Evolutionary conservation across 1,139 yeast genomes (phyloP).

Genomic region (Entelexis paramagnoliae): DNA sequence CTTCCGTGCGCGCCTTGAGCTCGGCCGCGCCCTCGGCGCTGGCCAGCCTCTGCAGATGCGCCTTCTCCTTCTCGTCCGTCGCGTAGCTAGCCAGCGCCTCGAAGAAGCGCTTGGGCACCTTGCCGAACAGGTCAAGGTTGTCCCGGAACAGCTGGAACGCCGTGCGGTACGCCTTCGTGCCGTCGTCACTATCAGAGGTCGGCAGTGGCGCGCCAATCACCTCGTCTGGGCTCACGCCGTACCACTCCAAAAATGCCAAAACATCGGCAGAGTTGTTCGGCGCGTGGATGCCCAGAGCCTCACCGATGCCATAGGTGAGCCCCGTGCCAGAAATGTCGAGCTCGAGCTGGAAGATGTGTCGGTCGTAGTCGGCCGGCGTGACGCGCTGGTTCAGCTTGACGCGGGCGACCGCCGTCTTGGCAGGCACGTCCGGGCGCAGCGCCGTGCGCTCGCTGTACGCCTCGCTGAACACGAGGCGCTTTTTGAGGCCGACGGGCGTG

Average conservation of each 20-base stretch:
- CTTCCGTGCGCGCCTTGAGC: constrained; percentile 77
- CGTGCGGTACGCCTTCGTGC: constrained; percentile 69
- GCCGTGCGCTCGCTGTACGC: constrained; percentile 49
- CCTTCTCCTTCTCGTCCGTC: constrained; percentile 50
- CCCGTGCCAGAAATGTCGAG: constrained; percentile 88
- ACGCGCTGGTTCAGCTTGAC: constrained; percentile 88
- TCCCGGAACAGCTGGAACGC: constrained; percentile 72
- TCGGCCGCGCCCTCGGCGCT: constrained; percentile 78
- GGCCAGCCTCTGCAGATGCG: constrained; percentile 50
- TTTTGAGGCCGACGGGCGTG: constrained; percentile 48
- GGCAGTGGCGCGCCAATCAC: constrained; percentile 51
- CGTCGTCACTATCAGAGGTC: constrained; percentile 44
- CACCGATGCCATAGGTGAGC: constrained; percentile 85
- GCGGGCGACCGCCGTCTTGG: constrained; percentile 72
- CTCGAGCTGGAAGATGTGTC: constrained; percentile 95
- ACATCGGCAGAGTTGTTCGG: constrained; percentile 63
- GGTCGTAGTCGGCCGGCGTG: constrained; percentile 82
- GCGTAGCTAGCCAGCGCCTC: constrained; percentile 72
- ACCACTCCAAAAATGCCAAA: constrained; percentile 55
- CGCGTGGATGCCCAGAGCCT: constrained; percentile 92
- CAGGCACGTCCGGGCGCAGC: constrained; percentile 85
- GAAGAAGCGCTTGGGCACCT: constrained; percentile 90
- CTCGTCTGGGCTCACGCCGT: constrained; percentile 60
- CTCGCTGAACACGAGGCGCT: constrained; percentile 69
- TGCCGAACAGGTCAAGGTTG: constrained; percentile 80